These are phyloP conservation scores for Oryza meridionalis DNA, from an alignment of 176 grass and related monocot genomes.

Conservation along the genomic window DNA sequence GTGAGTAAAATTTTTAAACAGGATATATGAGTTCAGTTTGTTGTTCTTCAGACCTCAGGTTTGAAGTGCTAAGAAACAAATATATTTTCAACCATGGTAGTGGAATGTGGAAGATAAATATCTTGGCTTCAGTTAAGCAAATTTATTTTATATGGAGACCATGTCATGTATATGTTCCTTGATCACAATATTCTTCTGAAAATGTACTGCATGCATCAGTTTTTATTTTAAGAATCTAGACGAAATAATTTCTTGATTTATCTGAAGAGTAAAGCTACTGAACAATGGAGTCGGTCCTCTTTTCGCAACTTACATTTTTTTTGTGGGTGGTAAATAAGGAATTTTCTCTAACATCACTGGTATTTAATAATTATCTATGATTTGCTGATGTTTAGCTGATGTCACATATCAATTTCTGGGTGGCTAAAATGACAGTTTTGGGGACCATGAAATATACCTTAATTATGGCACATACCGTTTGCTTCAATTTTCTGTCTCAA, in stretches of 20 bases:
- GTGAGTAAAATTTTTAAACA: not conserved
- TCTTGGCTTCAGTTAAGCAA: not conserved
- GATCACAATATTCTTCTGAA: not conserved
- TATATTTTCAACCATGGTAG: not conserved
- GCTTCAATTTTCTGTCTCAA: not conserved
- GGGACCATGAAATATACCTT: not conserved
- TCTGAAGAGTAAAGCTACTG: not conserved
- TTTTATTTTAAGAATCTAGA: slow-evolving; percentile 19
- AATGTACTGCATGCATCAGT: not conserved
- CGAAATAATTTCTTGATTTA: not conserved
- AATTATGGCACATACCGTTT: slow-evolving; percentile 11
- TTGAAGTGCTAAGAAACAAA: not conserved
- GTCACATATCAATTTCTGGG: slow-evolving; percentile 1
- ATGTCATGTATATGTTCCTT: not conserved
- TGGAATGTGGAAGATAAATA: not conserved
- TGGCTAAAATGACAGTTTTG: not conserved
- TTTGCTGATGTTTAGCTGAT: not conserved
- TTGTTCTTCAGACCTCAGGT: not conserved
- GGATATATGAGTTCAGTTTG: not conserved
- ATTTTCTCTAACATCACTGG: not conserved
- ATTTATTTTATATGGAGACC: not conserved
- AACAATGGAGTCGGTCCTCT: not conserved
- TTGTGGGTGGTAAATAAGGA: not conserved
- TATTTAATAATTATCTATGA: not conserved
- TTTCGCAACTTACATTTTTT: not conserved